Evolutionary conservation across 2,329 filamentous ascomycete genomes (phyloP).

Genomic region (Penicillium expansum): DNA sequence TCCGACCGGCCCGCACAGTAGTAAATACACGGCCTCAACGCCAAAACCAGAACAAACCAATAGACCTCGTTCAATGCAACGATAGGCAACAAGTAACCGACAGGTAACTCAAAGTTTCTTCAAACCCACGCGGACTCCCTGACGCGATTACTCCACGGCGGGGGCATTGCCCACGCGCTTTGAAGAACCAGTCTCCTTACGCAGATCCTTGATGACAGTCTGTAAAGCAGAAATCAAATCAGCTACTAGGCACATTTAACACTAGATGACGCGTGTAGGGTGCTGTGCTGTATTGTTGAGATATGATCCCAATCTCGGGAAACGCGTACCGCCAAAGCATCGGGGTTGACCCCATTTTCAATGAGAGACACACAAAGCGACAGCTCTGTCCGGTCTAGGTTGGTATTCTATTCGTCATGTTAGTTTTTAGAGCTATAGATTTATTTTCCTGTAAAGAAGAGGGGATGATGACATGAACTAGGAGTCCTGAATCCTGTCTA

Average conservation of each 20-base stretch:
- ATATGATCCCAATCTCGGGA: not conserved
- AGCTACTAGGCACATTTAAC: slow-evolving; percentile 1
- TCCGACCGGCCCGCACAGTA: slow-evolving; percentile 8
- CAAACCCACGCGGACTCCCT: not conserved
- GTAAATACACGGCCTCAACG: slow-evolving; percentile 6
- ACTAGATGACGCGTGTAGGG: not conserved
- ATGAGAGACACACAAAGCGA: slow-evolving; percentile 96
- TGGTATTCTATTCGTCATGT: slow-evolving; percentile 69
- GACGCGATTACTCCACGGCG: slow-evolving; percentile 13
- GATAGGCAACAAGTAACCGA: too few species aligned
- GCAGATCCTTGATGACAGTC: slow-evolving; percentile 49
- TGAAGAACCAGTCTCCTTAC: slow-evolving; percentile 38
- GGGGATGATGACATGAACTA: not conserved
- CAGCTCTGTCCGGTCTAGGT: slow-evolving; percentile 83
- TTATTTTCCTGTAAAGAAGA: not conserved
- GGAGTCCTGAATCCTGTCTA: not conserved
- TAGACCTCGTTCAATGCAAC: not conserved
- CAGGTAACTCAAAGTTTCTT: not conserved
- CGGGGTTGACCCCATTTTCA: slow-evolving; percentile 94
- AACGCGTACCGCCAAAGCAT: slow-evolving; percentile 78
- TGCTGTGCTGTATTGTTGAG: not conserved
- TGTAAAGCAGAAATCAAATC: slow-evolving; percentile 15
- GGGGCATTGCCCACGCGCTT: slow-evolving; percentile 27
- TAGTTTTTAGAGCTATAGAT: not conserved
- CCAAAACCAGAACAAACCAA: slow-evolving; percentile 7